Evolutionary conservation across 306 rosid species (phyloP).

Genomic region (Albizia julibrissin): DNA sequence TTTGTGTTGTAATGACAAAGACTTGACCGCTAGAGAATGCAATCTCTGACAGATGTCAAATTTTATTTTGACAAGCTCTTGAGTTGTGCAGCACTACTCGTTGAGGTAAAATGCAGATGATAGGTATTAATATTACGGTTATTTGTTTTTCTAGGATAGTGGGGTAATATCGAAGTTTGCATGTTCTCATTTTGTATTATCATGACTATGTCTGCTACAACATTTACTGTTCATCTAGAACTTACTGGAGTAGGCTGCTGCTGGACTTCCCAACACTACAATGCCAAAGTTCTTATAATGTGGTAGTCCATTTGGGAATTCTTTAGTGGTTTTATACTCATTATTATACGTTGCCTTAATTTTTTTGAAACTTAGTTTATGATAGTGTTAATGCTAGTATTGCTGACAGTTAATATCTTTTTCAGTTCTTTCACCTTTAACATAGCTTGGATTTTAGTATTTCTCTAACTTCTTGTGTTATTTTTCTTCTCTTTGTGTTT

Average conservation of each 20-base stretch:
- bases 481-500: slow-evolving; percentile 25
- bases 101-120: slow-evolving; percentile 11
- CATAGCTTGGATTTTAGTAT: slow-evolving; percentile 12
- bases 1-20: slow-evolving; percentile 1
- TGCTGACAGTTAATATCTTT: not conserved
- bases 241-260: slow-evolving; percentile 11
- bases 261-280: slow-evolving; percentile 3
- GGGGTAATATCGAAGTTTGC: not conserved
- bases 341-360: not conserved
- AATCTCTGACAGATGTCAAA: slow-evolving; percentile 1
- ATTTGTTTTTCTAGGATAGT: not conserved
- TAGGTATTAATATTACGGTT: not conserved
- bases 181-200: not conserved
- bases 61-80: not conserved
- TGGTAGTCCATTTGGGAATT: slow-evolving; percentile 16
- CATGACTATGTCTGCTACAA: not conserved
- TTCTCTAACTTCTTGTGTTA: slow-evolving; percentile 32
- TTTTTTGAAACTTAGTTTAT: not conserved
- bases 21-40: slow-evolving; percentile 8
- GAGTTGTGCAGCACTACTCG: slow-evolving; percentile 4
- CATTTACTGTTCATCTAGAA: not conserved
- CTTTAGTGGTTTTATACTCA: slow-evolving; percentile 1
- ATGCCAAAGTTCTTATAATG: slow-evolving; percentile 18
- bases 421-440: not conserved
- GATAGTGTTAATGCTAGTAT: slow-evolving; percentile 14